A percentile compares a stretch with the other conserved stretches of the same genome.
phyloP scores from a whole-genome alignment of 2,329 filamentous ascomycete species.

The Akanthomyces uredinophilus region DNA sequence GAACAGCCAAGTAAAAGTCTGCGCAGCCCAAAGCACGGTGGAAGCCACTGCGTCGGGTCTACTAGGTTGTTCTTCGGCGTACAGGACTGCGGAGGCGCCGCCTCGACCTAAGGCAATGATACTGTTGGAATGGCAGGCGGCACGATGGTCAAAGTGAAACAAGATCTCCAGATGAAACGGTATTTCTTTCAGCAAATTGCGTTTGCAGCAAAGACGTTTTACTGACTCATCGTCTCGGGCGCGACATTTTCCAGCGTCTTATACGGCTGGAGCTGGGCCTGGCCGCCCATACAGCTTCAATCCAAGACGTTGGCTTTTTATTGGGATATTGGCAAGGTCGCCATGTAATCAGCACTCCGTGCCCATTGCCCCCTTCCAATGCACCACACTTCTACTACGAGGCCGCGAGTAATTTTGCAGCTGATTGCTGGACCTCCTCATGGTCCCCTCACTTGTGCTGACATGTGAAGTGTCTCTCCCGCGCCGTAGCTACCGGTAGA shows the following conservation, averaged over 20 bases:
- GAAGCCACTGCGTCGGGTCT: neutral
- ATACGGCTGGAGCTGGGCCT: neutral
- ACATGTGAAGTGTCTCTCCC: neutral
- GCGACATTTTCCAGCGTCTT: neutral
- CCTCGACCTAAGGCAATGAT: neutral
- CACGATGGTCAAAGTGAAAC: neutral
- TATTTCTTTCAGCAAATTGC: too few species aligned
- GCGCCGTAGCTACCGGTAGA: neutral
- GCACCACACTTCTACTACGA: neutral
- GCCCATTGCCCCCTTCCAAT: neutral
- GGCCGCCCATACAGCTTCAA: neutral
- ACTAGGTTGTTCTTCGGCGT: neutral
- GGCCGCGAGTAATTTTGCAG: neutral
- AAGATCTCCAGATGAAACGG: rapidly evolving
- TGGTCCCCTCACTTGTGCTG: neutral
- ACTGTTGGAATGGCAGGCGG: neutral
- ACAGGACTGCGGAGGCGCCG: neutral
- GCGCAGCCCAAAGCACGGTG: neutral
- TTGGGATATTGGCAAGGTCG: neutral
- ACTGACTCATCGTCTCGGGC: neutral
- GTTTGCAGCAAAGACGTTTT: neutral
- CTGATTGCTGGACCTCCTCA: neutral
- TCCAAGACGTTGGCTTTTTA: neutral
- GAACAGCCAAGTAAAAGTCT: neutral
- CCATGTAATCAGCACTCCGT: neutral